These are phyloP conservation scores for Leccinum olivaceopallidum DNA, from an alignment of 768 basidiomycete species.

Conservation along the genomic window DNA sequence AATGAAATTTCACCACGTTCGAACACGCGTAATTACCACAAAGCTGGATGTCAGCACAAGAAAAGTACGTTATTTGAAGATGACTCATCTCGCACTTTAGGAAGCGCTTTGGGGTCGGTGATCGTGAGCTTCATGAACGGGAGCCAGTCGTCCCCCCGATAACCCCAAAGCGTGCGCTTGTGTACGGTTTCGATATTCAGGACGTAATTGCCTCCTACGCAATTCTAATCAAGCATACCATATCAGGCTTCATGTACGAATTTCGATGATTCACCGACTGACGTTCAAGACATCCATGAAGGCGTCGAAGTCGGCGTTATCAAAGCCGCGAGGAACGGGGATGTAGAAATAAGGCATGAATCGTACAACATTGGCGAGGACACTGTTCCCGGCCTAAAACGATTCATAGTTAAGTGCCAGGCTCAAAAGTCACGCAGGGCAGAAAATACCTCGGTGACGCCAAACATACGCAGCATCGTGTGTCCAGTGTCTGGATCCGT, in stretches of 20 bases:
- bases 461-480: conserved; percentile 72
- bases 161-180: conserved; percentile 84
- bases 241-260: background rate
- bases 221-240: conserved; percentile 15
- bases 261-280: conserved; percentile 26
- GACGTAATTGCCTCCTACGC: conserved; percentile 41
- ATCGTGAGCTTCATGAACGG: conserved; percentile 87
- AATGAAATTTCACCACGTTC: conserved; percentile 75
- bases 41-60: conserved; percentile 16
- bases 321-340: conserved; percentile 82
- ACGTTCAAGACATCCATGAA: conserved; percentile 79
- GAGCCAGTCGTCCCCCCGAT: conserved; percentile 74
- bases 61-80: background rate
- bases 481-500: conserved; percentile 41
- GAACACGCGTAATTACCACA: conserved; percentile 52
- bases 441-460: conserved; percentile 76
- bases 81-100: conserved; percentile 90
- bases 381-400: conserved; percentile 78
- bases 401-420: conserved; percentile 4
- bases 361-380: conserved; percentile 76
- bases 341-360: conserved; percentile 96
- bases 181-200: conserved; percentile 56
- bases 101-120: conserved; percentile 69
- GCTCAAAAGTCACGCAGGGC: background rate
- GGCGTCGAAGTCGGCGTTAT: conserved; percentile 59